Evolutionary conservation across 2,329 filamentous ascomycete species (phyloP).

Genomic region (Colletotrichum tabaci): DNA sequence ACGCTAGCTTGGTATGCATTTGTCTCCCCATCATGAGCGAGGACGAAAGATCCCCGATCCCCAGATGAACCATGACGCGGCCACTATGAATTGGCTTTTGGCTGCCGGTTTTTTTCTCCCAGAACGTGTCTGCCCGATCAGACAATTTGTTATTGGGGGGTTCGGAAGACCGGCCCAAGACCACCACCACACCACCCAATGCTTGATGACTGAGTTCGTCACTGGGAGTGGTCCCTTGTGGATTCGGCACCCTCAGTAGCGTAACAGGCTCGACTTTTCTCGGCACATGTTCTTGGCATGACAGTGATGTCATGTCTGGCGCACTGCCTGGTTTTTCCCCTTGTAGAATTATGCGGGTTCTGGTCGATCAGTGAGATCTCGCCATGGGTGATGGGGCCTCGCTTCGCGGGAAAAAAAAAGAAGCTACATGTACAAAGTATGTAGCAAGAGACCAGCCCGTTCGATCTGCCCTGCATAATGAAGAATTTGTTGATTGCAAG

Average conservation of each 20-base stretch:
- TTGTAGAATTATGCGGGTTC: constrained; percentile 20
- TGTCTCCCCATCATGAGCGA: not conserved
- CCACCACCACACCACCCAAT: not conserved
- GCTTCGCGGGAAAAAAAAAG: not conserved
- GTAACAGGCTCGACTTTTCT: constrained; percentile 7
- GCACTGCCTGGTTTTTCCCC: constrained; percentile 31
- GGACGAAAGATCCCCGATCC: not conserved
- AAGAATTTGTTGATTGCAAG: too few relatives aligned
- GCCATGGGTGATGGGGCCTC: constrained; percentile 7
- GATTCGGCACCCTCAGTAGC: not conserved
- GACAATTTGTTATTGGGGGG: not conserved
- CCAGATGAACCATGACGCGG: constrained; percentile 20
- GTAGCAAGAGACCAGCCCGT: not conserved
- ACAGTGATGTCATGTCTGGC: constrained; percentile 34
- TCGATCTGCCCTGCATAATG: not conserved
- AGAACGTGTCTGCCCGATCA: not conserved
- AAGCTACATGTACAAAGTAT: too few relatives aligned
- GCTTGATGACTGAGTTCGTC: constrained; percentile 10
- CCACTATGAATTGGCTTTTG: constrained; percentile 17
- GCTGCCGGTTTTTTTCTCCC: not conserved
- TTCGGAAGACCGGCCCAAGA: not conserved
- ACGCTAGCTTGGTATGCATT: too few relatives aligned
- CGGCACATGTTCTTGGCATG: constrained; percentile 4
- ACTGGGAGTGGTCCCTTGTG: constrained; percentile 1
- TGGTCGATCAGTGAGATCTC: constrained; percentile 22